Evolutionary conservation across 176 grass and related monocot genomes (phyloP).

Genomic region (Coix lacrymajobi): DNA sequence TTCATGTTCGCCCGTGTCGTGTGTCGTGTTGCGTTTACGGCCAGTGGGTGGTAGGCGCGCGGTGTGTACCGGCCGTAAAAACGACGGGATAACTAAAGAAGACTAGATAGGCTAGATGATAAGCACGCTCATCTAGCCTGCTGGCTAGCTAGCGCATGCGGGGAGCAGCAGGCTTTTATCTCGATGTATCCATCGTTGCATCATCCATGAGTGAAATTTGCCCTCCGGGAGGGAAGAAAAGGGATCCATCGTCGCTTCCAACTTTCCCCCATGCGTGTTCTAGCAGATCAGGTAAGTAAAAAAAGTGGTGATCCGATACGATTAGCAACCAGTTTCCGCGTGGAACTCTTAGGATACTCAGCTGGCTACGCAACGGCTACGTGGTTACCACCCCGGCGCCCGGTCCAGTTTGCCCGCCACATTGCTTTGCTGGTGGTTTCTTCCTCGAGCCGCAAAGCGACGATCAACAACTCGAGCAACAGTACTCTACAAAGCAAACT

Average conservation of each 20-base stretch:
- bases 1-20: background rate
- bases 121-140: background rate
- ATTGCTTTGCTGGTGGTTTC: background rate
- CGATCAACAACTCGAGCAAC: background rate
- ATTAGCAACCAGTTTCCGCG: background rate
- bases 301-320: slow-evolving; percentile 6
- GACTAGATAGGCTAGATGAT: background rate
- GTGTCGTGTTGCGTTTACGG: background rate
- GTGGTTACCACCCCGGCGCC: too few relatives aligned
- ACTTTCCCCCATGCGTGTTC: slow-evolving; percentile 16
- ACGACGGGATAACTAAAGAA: background rate
- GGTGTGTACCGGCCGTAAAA: background rate
- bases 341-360: background rate
- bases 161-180: slow-evolving; percentile 26
- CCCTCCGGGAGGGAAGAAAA: background rate
- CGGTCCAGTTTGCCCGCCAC: background rate
- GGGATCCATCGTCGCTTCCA: background rate
- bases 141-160: background rate
- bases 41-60: background rate
- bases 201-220: background rate
- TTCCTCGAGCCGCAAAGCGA: background rate
- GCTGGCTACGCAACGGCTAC: slow-evolving; percentile 6
- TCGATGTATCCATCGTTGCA: background rate
- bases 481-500: slow-evolving; percentile 8
- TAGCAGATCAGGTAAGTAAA: slow-evolving; percentile 33